phyloP scores from a whole-genome alignment of 2,329 filamentous ascomycete species.

The Fonsecaea erecta region DNA sequence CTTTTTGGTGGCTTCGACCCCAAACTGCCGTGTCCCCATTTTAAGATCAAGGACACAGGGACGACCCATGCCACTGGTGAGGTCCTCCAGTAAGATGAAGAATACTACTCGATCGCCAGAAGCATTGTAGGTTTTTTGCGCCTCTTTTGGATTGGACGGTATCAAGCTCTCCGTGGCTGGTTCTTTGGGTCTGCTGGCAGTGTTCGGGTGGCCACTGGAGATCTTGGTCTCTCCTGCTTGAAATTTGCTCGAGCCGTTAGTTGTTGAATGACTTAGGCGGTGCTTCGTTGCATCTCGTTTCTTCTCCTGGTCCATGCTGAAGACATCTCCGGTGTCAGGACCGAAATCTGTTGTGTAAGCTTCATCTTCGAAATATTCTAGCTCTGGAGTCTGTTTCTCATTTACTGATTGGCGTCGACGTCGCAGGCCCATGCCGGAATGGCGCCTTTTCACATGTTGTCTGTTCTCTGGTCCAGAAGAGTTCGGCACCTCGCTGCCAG shows the following conservation, averaged over 20 bases:
- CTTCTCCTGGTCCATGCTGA: slow-evolving; percentile 66
- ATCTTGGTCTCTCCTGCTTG: neutral
- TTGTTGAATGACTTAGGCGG: neutral
- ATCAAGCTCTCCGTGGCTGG: slow-evolving; percentile 15
- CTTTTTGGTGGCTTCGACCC: slow-evolving; percentile 86
- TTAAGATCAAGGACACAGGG: slow-evolving; percentile 98
- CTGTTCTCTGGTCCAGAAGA: slow-evolving; percentile 26
- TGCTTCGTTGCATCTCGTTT: neutral
- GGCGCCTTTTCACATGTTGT: slow-evolving; percentile 61
- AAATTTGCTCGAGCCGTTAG: neutral
- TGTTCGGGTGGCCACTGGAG: neutral
- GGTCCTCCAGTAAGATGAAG: slow-evolving; percentile 89
- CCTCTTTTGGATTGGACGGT: slow-evolving; percentile 77
- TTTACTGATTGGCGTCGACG: slow-evolving; percentile 73
- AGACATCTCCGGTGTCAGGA: slow-evolving; percentile 73
- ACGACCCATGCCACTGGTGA: slow-evolving; percentile 94
- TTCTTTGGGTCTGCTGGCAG: neutral
- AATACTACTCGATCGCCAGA: slow-evolving; percentile 76
- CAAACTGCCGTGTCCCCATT: slow-evolving; percentile 98
- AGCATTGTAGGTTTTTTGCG: slow-evolving; percentile 55
- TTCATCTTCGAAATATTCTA: slow-evolving; percentile 91
- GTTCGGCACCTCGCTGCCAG: slow-evolving; percentile 34
- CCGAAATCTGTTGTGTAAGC: slow-evolving; percentile 81
- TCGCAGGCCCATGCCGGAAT: slow-evolving; percentile 83
- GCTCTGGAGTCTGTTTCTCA: slow-evolving; percentile 67